Percentiles rank a stretch among this genome's conserved stretches.
phyloP scores from a whole-genome alignment of 2,329 filamentous ascomycete genomes.

The Zymoseptoria crescenta region DNA sequence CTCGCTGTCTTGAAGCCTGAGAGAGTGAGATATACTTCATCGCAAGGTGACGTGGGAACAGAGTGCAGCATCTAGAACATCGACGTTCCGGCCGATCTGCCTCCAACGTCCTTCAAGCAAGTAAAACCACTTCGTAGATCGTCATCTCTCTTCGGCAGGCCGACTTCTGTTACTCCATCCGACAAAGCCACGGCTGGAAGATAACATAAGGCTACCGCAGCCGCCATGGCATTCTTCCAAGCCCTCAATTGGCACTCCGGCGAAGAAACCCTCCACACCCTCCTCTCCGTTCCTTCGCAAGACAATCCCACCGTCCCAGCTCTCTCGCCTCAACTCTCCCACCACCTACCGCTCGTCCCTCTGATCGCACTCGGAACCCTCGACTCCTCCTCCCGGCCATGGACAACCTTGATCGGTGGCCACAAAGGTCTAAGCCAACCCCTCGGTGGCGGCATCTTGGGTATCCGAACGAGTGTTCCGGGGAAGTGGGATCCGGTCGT shows the following conservation, averaged over 20 bases:
- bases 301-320: conserved; percentile 62
- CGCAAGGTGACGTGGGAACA: neutral
- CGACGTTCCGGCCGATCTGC: neutral
- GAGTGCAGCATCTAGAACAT: neutral
- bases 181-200: too few species aligned
- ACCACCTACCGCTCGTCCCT: conserved; percentile 54
- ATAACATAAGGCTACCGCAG: neutral
- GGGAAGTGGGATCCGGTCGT: conserved; percentile 61
- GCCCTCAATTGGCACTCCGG: conserved; percentile 11
- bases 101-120: neutral
- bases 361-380: conserved; percentile 67
- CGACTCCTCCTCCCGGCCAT: conserved; percentile 57
- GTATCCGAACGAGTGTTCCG: conserved; percentile 55
- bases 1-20: neutral
- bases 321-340: conserved; percentile 53
- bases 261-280: neutral
- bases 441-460: conserved; percentile 56
- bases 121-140: neutral
- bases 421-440: conserved; percentile 58
- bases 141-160: too few species aligned
- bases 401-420: conserved; percentile 75
- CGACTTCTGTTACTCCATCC: too few species aligned
- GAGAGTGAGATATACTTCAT: neutral
- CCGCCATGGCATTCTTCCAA: conserved; percentile 8
- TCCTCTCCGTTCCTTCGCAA: conserved; percentile 38